Evolutionary conservation across 768 basidiomycete genomes (phyloP), one percentile per base, ranked within the genome.

Genomic region (Macrolepiota dolichaula): DNA sequence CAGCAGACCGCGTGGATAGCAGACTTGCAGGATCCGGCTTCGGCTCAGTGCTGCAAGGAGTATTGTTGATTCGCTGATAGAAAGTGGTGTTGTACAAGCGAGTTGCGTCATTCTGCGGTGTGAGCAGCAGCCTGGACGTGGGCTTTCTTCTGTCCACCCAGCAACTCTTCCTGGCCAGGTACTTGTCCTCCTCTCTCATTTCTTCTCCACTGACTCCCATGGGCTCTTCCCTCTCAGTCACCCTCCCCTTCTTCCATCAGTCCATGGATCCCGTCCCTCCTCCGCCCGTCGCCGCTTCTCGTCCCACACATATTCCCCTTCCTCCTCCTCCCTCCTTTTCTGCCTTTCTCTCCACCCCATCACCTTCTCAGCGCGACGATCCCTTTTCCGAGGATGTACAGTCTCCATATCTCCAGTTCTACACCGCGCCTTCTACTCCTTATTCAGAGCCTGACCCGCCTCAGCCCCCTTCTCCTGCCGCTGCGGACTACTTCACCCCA

Each of bases 341-440:
- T 71, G 63, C 76, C 69, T 67, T 74, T 69, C 76, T 71, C 64
- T 76, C 74, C 63, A 67, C 75, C 55, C 51, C 64, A 70, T 47
- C 70, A 69, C 49, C 74, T 71, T 70, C 74, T 50, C 59, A 53
- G 40, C 25, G 19, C 59, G 72, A 72, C 59, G 49, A 46, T 7
- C 74, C 72, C 57, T 62, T 73, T 59, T 65, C 67, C 61, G 69
- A 65, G 58, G 72, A 68, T 47, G 70, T 49, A 25, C 42, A 47
- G 29, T 68, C 77, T 36, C 71, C 77, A 1, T 72, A 62, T 62
- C 71, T 66, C 68, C 74, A 61, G 37, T 83, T 82, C 63, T 76
- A 75, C 66, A 81, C 82, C 4, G 81, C 83, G 2, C 83, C 80
- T 25, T 77, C 77, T 5, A 77, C 80, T 37, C 81, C 79, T 32